phyloP scores from a whole-genome alignment of 1,139 yeast species.

The Spathaspora sp. region DNA sequence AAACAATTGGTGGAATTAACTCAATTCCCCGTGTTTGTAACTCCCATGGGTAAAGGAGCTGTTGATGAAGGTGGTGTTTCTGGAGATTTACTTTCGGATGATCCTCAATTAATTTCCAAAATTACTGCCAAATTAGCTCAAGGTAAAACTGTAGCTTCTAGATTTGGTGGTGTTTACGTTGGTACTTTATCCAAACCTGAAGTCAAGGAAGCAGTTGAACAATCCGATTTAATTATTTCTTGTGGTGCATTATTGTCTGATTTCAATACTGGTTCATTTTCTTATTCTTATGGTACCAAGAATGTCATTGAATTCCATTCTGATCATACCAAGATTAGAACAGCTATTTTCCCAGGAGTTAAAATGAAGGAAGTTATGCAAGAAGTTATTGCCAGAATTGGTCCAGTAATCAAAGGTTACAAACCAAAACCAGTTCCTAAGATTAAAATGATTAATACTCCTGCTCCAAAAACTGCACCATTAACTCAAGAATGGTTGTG shows the following conservation, averaged over 20 bases:
- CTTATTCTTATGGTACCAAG: slow-evolving; percentile 76
- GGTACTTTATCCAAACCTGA: slow-evolving; percentile 78
- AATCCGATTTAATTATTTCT: slow-evolving; percentile 72
- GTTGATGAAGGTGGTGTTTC: slow-evolving; percentile 59
- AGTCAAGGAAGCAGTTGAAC: slow-evolving; percentile 73
- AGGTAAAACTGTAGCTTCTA: slow-evolving; percentile 42
- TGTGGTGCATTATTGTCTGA: slow-evolving; percentile 84
- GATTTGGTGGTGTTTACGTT: slow-evolving; percentile 86
- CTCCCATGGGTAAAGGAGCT: slow-evolving; percentile 89
- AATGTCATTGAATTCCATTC: slow-evolving; percentile 87
- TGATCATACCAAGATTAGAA: slow-evolving; percentile 76
- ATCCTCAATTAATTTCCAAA: slow-evolving; percentile 26
- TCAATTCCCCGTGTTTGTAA: slow-evolving; percentile 79
- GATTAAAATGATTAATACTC: slow-evolving; percentile 33
- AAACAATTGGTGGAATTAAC: slow-evolving; percentile 62
- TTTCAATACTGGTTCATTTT: slow-evolving; percentile 87
- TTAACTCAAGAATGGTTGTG: slow-evolving; percentile 81
- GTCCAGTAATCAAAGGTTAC: slow-evolving; percentile 33
- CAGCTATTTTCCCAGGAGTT: slow-evolving; percentile 74
- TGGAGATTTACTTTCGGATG: slow-evolving; percentile 26
- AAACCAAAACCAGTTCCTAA: slow-evolving; percentile 49
- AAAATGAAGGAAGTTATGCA: slow-evolving; percentile 72
- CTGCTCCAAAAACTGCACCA: slow-evolving; percentile 23
- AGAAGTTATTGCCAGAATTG: slow-evolving; percentile 41
- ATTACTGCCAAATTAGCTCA: slow-evolving; percentile 24